phyloP scores from a whole-genome alignment of 345 rosid species.

The Hirschfeldia incana region DNA sequence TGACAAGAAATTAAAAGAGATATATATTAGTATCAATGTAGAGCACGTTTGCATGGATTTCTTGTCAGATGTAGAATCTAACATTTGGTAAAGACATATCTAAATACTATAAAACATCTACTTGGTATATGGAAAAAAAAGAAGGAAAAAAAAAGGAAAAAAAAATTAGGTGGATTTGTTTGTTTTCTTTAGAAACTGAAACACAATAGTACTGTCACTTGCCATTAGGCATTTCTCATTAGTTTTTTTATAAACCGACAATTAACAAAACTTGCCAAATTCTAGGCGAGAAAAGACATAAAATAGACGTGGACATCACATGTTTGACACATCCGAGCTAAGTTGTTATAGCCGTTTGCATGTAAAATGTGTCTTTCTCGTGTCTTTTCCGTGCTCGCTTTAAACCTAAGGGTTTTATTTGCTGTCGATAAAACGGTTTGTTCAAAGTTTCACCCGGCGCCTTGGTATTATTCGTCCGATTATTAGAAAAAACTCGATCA shows the following conservation, averaged over 20 bases:
- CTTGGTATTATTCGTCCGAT: not conserved
- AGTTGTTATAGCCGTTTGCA: conserved; percentile 28
- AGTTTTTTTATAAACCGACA: conserved; percentile 23
- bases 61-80: conserved; percentile 38
- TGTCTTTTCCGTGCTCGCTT: conserved; percentile 10
- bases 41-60: conserved; percentile 30
- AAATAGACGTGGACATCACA: conserved; percentile 36
- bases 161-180: conserved; percentile 8
- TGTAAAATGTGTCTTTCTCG: conserved; percentile 30
- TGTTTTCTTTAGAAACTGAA: conserved; percentile 29
- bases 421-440: not conserved
- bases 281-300: conserved; percentile 36
- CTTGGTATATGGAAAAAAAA: not conserved
- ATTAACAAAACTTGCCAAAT: conserved; percentile 29
- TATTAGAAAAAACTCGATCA: not conserved
- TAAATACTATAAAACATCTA: conserved; percentile 1
- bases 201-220: conserved; percentile 24
- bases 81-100: conserved; percentile 27
- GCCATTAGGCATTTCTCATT: conserved; percentile 29
- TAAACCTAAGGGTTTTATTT: not conserved
- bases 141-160: conserved; percentile 10
- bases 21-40: conserved; percentile 9
- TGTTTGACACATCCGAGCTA: conserved; percentile 35
- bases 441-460: not conserved
- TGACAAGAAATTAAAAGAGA: not conserved